Evolutionary conservation across 805 yeast species (phyloP).

Genomic region (Schwanniomyces yamadae): DNA sequence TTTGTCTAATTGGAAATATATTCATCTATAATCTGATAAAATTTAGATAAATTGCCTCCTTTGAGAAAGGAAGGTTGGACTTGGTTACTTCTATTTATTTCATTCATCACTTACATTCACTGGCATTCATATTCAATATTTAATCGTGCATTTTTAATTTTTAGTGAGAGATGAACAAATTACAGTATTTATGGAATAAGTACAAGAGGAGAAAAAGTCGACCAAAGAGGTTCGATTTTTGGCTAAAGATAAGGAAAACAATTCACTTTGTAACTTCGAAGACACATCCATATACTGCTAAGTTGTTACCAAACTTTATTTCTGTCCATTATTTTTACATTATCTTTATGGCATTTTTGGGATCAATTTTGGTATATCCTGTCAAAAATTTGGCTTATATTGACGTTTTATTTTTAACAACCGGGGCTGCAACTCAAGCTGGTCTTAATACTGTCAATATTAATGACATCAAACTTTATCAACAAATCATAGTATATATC

Average conservation of each 20-base stretch:
- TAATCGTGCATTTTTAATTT: neutral
- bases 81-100: too few relatives aligned
- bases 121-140: neutral
- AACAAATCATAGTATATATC: constrained; percentile 72
- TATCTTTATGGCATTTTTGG: constrained; percentile 53
- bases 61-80: too few relatives aligned
- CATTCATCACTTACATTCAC: too few relatives aligned
- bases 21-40: too few relatives aligned
- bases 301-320: constrained; percentile 51
- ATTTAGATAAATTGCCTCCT: too few relatives aligned
- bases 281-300: constrained; percentile 41
- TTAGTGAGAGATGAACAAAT: constrained; percentile 1
- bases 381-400: constrained; percentile 63
- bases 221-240: constrained; percentile 11
- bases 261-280: constrained; percentile 34
- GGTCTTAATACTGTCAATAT: constrained; percentile 82
- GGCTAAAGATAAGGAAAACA: constrained; percentile 27
- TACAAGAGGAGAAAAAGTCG: constrained; percentile 6
- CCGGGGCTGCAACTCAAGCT: constrained; percentile 85
- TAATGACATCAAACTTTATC: constrained; percentile 65
- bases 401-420: constrained; percentile 74
- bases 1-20: too few relatives aligned
- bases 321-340: constrained; percentile 78
- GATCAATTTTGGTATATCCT: constrained; percentile 79
- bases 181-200: constrained; percentile 2